A percentile compares a stretch with the other conserved stretches of the same genome.
Conservation (phyloP, 495 filamentous ascomycete genomes). For the Aspergillus egyptiacus region DNA sequence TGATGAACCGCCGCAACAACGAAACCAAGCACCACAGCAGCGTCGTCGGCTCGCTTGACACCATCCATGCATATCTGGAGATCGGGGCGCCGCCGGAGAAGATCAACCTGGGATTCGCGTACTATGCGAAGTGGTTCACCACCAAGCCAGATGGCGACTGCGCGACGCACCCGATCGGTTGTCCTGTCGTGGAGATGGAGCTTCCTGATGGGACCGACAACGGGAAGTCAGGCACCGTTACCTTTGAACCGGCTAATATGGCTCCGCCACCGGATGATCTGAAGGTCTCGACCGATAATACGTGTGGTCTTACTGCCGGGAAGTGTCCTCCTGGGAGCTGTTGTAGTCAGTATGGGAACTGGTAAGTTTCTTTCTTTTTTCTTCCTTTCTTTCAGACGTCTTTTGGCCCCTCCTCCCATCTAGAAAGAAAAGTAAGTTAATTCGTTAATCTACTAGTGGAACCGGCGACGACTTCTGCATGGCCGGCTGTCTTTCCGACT, state of each 20-base stretch:
- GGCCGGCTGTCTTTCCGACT: conserved; percentile 35
- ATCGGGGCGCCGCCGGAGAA: conserved; percentile 51
- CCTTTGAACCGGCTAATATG: conserved; percentile 46
- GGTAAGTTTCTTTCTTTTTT: conserved; percentile 22
- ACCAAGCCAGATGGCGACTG: conserved; percentile 47
- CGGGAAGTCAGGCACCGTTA: conserved; percentile 55
- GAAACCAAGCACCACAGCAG: conserved; percentile 63
- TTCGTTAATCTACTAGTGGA: too few relatives aligned
- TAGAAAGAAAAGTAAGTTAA: too few relatives aligned
- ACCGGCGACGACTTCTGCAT: conserved; percentile 34
- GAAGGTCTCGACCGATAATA: conserved; percentile 38
- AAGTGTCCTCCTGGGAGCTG: conserved; percentile 33
- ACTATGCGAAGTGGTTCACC: conserved; percentile 68
- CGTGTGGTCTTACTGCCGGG: conserved; percentile 25
- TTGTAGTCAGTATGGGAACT: conserved; percentile 36
- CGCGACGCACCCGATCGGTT: conserved; percentile 50
- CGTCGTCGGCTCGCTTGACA: conserved; percentile 46
- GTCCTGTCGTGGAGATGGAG: conserved; percentile 56
- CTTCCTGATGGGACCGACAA: conserved; percentile 59
- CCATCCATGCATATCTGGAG: conserved; percentile 54
- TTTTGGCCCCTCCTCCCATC: too few relatives aligned
- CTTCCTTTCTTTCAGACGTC: neutral
- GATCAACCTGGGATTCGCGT: conserved; percentile 69
- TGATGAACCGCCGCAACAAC: conserved; percentile 70
- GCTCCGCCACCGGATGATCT: conserved; percentile 41